Percentiles rank a stretch among this genome's conserved stretches.
Evolutionary conservation across 305 asterid genomes (phyloP).

Genomic region (Fraxinus dipetala): DNA sequence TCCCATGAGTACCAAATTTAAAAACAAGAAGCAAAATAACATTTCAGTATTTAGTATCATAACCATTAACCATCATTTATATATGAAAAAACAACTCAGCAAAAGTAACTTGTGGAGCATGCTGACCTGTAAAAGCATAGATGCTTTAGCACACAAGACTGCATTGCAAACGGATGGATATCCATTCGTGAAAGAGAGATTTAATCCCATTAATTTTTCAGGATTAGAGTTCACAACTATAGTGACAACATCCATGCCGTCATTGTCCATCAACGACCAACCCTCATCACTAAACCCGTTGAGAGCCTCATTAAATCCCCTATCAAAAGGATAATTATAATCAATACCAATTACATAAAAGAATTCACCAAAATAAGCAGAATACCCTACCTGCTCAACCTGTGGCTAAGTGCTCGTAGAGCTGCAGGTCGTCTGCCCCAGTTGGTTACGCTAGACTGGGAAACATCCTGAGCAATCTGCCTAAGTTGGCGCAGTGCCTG

Average conservation of each 20-base stretch:
- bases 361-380: not conserved
- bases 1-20: not conserved
- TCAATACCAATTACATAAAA: not conserved
- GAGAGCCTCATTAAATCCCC: slow-evolving; percentile 91
- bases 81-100: not conserved
- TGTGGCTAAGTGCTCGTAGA: slow-evolving; percentile 72
- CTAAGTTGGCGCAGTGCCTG: slow-evolving; percentile 87
- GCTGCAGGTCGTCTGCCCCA: slow-evolving; percentile 91
- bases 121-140: slow-evolving; percentile 84
- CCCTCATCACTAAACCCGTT: slow-evolving; percentile 77
- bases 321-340: slow-evolving; percentile 21
- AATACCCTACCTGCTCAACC: slow-evolving; percentile 65
- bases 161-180: slow-evolving; percentile 54
- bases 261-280: slow-evolving; percentile 69
- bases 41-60: not conserved
- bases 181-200: slow-evolving; percentile 61
- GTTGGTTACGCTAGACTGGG: slow-evolving; percentile 64
- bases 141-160: slow-evolving; percentile 83
- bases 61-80: not conserved
- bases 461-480: slow-evolving; percentile 76
- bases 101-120: not conserved
- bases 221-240: slow-evolving; percentile 78
- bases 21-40: not conserved
- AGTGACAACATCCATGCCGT: slow-evolving; percentile 72
- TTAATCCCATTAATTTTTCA: slow-evolving; percentile 68